Evolutionary conservation across 1,284 basidiomycete species (phyloP), one percentile per base, ranked within the genome.

Genomic region (Testicularia cyperi): DNA sequence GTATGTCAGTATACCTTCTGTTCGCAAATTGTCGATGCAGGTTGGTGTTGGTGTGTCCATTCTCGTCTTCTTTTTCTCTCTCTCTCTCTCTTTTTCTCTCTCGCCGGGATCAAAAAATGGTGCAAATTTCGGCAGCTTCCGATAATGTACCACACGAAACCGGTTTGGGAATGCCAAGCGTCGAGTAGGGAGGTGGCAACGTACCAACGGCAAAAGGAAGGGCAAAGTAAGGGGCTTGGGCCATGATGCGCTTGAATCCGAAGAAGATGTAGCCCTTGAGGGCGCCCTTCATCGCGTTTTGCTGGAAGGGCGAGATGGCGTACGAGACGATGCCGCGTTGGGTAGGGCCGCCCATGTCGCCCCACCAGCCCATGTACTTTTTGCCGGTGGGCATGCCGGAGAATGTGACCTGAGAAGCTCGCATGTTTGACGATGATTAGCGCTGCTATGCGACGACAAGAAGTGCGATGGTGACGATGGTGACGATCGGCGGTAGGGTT

Each of bases 331-430:
- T 68, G n/a, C 72, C 72, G 38, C 56, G 60, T 38, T 76, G 74
- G 18, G 55, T 39, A 13, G 74, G 74, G 18, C 74, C 72, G 26
- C 72, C 74, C 56, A 76, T 66, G 44, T 52, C 60, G n/a, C 74
- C 74, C 70, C 69, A 76, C 74, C 74, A 76, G 23, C 74, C 74
- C 61, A 74, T 70, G 46, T 65, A 72, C 56, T 68, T 72, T 44
- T 60, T 61, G 53, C 70, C 70, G 34, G 70, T 68, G 40, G 70
- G 70, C 70, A 72, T 72, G 21, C 65, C 65, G 30, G 64, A 65
- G 42, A 65, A 55, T 10, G 42, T 23, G 22, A 51, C 48, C 42
- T 58, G 65, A 56, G 65, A 61, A 38, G 60, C 53, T 22, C 60
- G 43, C 65, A 67, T 67, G 23, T 6, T 63, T 28, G 25, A 24